These are phyloP conservation scores for Vitis riparia DNA, from an alignment of 164 flowering plant species.

Conservation along the genomic window DNA sequence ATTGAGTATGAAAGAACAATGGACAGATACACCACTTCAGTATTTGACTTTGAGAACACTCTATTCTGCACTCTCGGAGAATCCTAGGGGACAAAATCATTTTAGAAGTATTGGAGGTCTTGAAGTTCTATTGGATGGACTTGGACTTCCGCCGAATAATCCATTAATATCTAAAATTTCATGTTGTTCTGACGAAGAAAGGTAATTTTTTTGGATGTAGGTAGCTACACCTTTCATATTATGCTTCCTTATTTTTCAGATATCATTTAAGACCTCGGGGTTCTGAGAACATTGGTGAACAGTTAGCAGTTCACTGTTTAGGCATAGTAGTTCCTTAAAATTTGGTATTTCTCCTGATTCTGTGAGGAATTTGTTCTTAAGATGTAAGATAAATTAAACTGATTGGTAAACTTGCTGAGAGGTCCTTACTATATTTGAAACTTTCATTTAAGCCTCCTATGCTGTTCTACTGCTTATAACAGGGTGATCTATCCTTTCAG, in stretches of 20 bases:
- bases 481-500: too few relatives aligned
- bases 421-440: too few relatives aligned
- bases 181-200: conserved; percentile 23
- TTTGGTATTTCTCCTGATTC: too few relatives aligned
- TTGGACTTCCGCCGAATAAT: conserved; percentile 58
- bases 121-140: conserved; percentile 93
- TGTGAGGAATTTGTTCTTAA: too few relatives aligned
- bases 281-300: too few relatives aligned
- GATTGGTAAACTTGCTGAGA: too few relatives aligned
- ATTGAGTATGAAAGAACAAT: conserved; percentile 72
- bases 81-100: conserved; percentile 92
- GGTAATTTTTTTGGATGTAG: conserved; percentile 29
- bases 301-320: too few relatives aligned
- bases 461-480: too few relatives aligned
- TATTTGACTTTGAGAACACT: conserved; percentile 70
- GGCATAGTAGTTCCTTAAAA: too few relatives aligned
- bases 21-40: conserved; percentile 66
- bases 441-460: too few relatives aligned
- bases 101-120: conserved; percentile 98
- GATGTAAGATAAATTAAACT: too few relatives aligned
- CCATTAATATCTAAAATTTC: conserved; percentile 26
- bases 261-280: too few relatives aligned
- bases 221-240: background rate
- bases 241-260: background rate
- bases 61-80: conserved; percentile 62